Base-by-base conservation (phyloP, 371 early-diverging fungal species). In the Mortierella sp. region DNA sequence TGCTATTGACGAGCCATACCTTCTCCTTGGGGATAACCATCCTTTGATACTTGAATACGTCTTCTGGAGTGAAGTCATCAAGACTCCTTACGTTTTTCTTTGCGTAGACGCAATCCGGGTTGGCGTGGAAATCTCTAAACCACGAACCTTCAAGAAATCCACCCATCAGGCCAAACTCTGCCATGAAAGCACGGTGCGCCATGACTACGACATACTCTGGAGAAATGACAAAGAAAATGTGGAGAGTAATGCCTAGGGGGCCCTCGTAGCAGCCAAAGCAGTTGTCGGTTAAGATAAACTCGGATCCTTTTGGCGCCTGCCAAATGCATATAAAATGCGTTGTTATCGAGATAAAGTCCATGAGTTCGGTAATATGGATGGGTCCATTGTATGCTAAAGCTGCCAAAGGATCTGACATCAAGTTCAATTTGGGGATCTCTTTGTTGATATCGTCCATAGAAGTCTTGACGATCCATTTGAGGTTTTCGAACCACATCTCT, bases 401-500 rank as follows among this genome's bases (percentile, higher is more conserved):
- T 36, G 36, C 36, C 36, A 36, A 36, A 36, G 36, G 36, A 6
- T 3, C 7, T 36, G 19, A 8, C 11, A 15, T 32, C 3, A 5
- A 22, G 24, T 43, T 19, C 32, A 10, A 8, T 13, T 5, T 36
- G 6, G 36, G 7, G 3, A 16, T 28, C 15, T 69, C 67, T 19
- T 60, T 19, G n/a, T 33, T 2, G 21, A 74, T 63, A 0, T 63
- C 67, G 0, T 66, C 48, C 1, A 6, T 0, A 7, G 76, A 52
- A 28, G 66, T 66, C 75, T 77, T 55, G 57, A 69, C 38, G 50
- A 77, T 33, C 65, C 69, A 69, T 9, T 77, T 67, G 69, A 77
- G 69, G 45, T 77, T 77, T 15, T 69, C 61, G 63, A 77, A 72
- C 72, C 77, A 77, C 16, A 77, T 69, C 0, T 72, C 69, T 24